Percentiles rank a stretch among this genome's conserved stretches.
phyloP scores from a whole-genome alignment of 2,329 filamentous ascomycete species.

The Ilyonectria destructans region DNA sequence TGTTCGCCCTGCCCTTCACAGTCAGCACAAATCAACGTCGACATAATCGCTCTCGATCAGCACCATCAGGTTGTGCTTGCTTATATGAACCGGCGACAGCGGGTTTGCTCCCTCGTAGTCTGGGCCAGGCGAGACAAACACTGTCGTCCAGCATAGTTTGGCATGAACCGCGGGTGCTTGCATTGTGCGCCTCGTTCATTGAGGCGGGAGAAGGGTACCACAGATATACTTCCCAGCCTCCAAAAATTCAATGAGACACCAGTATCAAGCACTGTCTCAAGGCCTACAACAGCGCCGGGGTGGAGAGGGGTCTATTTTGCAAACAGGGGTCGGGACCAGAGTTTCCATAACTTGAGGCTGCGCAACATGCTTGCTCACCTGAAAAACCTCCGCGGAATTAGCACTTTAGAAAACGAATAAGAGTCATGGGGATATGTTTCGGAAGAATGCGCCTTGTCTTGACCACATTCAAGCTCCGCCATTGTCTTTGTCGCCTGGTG shows the following conservation, averaged over 20 bases:
- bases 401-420: neutral
- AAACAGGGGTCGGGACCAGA: neutral
- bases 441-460: neutral
- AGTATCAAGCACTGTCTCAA: neutral
- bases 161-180: constrained; percentile 42
- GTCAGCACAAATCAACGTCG: constrained; percentile 10
- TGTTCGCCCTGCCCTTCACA: constrained; percentile 2
- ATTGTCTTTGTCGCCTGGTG: no score
- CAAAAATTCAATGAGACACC: constrained; percentile 23
- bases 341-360: neutral
- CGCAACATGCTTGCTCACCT: no score
- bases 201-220: constrained; percentile 35
- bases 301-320: neutral
- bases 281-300: neutral
- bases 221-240: constrained; percentile 34
- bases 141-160: constrained; percentile 31
- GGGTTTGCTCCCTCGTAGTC: constrained; percentile 12
- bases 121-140: constrained; percentile 30
- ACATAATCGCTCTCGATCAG: neutral
- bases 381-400: neutral
- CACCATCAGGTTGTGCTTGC: neutral
- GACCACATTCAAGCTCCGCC: neutral
- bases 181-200: constrained; percentile 40
- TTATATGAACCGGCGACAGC: constrained; percentile 6
- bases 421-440: no score